Base-by-base conservation (phyloP, 441 rosid species). In the Gossypium davidsonii region DNA sequence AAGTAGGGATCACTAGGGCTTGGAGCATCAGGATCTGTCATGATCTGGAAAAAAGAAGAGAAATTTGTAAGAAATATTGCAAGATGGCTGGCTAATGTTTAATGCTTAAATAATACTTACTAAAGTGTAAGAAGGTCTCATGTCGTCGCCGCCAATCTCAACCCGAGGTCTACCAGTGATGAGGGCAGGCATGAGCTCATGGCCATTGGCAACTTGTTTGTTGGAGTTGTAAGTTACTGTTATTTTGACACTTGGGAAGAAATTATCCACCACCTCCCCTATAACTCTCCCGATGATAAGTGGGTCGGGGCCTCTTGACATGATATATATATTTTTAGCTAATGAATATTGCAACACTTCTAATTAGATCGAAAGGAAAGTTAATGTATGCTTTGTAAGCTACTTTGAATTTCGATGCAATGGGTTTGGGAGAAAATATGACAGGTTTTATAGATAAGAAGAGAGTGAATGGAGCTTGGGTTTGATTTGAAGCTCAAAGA, bases 1-100 rank as follows among this genome's bases (percentile, higher is more conserved):
- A 89, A 75, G 76, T 72, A 63, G 7, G 91, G 94, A 76, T 87
- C 87, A 70, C 91, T 87, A 65, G 91, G 94, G 79, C 94, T 85
- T 48, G 94, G 94, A 26, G 90, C 91, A 80, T 89, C 94, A 1
- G 94, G 94, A 79, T 89, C 94, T 3, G 82, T 79, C 94, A 87
- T 81, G 65, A 89, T 81, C 94, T 89, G 31, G 11, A 3, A 42
- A 31, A 37, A 71, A 37, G 21, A 28, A 56, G 4, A 1, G 2
- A 2, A 55, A 48, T n/a, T 2, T 12, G 4, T 3, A 25, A 23
- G 34, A 25, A 57, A 11, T 4, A 18, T 56, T 63, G 20, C 20
- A 25, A 37, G 53, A 12, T 49, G 49, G 23, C 23, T 20, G 55
- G 3, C 25, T 44, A 21, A 42, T 17, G 44, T 42, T 56, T 4